These are phyloP conservation scores for Blastosporella zonata DNA, from an alignment of 1,284 basidiomycete genomes.

Conservation along the genomic window DNA sequence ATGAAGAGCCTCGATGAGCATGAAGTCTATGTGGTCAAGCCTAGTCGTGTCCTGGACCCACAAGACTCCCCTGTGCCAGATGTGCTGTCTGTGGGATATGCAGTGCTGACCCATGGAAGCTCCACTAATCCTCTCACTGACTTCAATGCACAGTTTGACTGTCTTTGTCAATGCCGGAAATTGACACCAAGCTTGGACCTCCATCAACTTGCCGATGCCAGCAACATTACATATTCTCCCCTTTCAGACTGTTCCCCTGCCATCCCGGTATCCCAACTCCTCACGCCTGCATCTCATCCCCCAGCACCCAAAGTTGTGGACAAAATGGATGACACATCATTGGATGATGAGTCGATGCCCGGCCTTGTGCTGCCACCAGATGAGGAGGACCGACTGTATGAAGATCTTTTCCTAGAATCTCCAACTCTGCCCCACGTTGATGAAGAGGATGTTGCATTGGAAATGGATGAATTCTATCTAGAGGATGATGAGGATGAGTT, in stretches of 20 bases:
- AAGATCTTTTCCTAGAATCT: neutral
- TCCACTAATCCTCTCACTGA: constrained; percentile 19
- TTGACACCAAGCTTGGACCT: too few relatives aligned
- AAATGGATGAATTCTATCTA: neutral
- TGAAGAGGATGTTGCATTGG: neutral
- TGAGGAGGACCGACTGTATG: neutral
- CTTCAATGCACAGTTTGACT: constrained; percentile 19
- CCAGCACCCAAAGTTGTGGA: too few relatives aligned
- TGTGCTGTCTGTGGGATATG: constrained; percentile 21
- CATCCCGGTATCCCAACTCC: too few relatives aligned
- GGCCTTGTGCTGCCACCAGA: neutral
- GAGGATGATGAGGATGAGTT: too few relatives aligned
- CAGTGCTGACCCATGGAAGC: constrained; percentile 7
- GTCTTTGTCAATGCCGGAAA: neutral
- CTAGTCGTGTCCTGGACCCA: constrained; percentile 16
- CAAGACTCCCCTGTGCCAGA: constrained; percentile 22
- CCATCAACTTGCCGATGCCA: too few relatives aligned
- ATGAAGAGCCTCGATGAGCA: constrained; percentile 27
- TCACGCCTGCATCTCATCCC: too few relatives aligned
- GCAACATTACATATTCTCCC: too few relatives aligned
- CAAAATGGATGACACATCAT: too few relatives aligned
- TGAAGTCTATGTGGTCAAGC: constrained; percentile 18
- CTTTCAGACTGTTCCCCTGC: too few relatives aligned
- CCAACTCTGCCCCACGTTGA: neutral
- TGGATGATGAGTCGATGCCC: neutral